These are phyloP conservation scores for Pseudofabraea citricarpa DNA, from an alignment of 2,329 filamentous ascomycete species.

Conservation along the genomic window DNA sequence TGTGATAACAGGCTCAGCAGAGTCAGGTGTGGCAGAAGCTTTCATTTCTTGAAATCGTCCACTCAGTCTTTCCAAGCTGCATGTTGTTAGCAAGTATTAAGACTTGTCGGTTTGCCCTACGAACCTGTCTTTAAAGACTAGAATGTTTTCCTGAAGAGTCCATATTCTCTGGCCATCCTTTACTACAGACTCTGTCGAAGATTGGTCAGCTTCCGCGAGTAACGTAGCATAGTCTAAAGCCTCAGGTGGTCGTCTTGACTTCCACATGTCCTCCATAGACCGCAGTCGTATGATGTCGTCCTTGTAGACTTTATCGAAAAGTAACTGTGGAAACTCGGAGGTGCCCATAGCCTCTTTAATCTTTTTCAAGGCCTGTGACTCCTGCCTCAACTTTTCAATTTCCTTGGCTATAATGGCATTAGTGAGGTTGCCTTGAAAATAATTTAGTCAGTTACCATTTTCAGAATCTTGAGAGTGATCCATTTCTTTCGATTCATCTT, in stretches of 20 bases:
- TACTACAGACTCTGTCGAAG: constrained; percentile 48
- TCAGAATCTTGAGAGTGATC: constrained; percentile 78
- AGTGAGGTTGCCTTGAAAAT: constrained; percentile 8
- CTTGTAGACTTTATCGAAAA: constrained; percentile 92
- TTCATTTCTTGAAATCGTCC: constrained; percentile 65
- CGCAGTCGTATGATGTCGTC: constrained; percentile 77
- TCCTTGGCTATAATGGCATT: constrained; percentile 53
- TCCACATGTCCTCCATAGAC: constrained; percentile 97
- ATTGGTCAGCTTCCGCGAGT: constrained; percentile 46
- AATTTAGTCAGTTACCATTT: constrained; percentile 53
- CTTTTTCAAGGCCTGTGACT: constrained; percentile 76
- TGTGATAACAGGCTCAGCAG: constrained; percentile 61
- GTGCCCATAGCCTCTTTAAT: constrained; percentile 80
- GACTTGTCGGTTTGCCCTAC: no score
- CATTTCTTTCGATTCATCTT: constrained; percentile 75
- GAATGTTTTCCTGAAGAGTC: constrained; percentile 78
- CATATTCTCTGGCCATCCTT: constrained; percentile 71
- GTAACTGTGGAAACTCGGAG: constrained; percentile 66
- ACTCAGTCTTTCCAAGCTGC: constrained; percentile 67
- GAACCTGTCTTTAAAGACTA: constrained; percentile 75
- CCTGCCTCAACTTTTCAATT: constrained; percentile 80
- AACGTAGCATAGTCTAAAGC: constrained; percentile 65
- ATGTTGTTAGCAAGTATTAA: constrained; percentile 14
- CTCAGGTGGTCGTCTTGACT: constrained; percentile 68
- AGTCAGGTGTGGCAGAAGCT: constrained; percentile 36